phyloP scores from a whole-genome alignment of 257 asterid species.

The Vinca minor region DNA sequence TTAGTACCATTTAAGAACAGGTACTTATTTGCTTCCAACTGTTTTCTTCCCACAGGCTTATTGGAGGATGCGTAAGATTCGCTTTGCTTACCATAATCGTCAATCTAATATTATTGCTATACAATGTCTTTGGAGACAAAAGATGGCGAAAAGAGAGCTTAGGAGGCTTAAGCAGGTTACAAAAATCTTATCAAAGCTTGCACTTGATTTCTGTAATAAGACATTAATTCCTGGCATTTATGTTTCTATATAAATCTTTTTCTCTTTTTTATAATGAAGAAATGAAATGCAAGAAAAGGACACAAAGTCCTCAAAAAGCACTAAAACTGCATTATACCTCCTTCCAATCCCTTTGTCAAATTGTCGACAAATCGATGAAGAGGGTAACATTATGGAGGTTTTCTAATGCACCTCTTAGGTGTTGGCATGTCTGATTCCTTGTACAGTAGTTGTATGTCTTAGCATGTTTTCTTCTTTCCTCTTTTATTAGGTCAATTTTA shows the following conservation, averaged over 20 bases:
- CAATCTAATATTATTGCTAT: slow-evolving; percentile 72
- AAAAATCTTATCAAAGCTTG: background rate
- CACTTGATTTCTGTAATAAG: background rate
- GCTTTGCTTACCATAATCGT: slow-evolving; percentile 57
- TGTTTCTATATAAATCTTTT: background rate
- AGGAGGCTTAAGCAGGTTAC: slow-evolving; percentile 88
- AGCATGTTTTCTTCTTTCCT: background rate
- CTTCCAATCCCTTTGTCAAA: background rate
- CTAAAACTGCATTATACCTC: too few relatives aligned
- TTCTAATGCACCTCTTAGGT: too few relatives aligned
- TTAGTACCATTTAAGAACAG: too few relatives aligned
- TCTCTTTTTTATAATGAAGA: background rate
- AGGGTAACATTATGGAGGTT: background rate
- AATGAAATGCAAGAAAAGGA: background rate
- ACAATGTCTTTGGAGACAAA: slow-evolving; percentile 94
- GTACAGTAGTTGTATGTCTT: background rate
- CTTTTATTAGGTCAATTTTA: background rate
- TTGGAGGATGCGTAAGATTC: slow-evolving; percentile 87
- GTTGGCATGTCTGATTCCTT: background rate
- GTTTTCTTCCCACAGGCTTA: slow-evolving; percentile 46
- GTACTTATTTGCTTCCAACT: slow-evolving; percentile 7
- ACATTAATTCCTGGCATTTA: too few relatives aligned
- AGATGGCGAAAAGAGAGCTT: slow-evolving; percentile 78
- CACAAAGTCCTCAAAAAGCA: background rate
- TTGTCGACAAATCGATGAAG: background rate